Base-by-base conservation (phyloP, 495 filamentous ascomycete species). In the Hyaloscypha hepaticicola region DNA sequence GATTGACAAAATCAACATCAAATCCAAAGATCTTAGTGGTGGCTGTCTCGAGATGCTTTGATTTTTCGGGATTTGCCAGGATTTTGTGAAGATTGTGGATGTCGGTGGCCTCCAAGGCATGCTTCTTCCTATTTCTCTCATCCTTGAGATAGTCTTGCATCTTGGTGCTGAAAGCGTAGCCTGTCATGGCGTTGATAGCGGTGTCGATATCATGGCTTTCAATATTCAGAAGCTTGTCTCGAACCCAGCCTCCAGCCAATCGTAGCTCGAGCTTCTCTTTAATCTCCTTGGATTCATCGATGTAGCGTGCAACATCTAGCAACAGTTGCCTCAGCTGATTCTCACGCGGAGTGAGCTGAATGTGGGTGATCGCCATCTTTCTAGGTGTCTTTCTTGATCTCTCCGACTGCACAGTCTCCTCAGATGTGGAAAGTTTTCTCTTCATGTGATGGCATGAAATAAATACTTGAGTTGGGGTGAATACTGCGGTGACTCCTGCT, bases 181-280 rank as follows among this genome's bases (percentile, higher is more conserved):
- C 95, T 0, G 93, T 98, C 92, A 97, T 95, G 58, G 83, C 88
- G 78, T 94, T 95, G 78, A 99, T 96, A 28, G 90, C 92, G 41
- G 94, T 90, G 72, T 99, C 95, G 66, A 99, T 96, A 69, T 99
- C 95, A 73, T 96, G 84, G 72, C 91, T 95, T 31, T 77, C 79
- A 27, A 88, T 77, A 9, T 88, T 90, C 1, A 99, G 82, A 9
- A 99, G 83, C 80, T 97, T 98, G 80, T 99, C 95, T 45, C 95
- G 87, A 28, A 99, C 96, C 95, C 95, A 99, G n/a, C 95, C 95
- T 48, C 95, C 95, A 14, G 96, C 93, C 77, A 94, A 97, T 14
- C 95, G 90, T 21, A 99, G 80, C 4, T 87, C 78, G 0, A 86
- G 71, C n/a, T 82, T 80, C 56, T 82, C 80, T 31, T 78, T 70